Evolutionary conservation across 495 filamentous ascomycete genomes (phyloP), one percentile per base, ranked within the genome.

Genomic region (Penicillium lagena): DNA sequence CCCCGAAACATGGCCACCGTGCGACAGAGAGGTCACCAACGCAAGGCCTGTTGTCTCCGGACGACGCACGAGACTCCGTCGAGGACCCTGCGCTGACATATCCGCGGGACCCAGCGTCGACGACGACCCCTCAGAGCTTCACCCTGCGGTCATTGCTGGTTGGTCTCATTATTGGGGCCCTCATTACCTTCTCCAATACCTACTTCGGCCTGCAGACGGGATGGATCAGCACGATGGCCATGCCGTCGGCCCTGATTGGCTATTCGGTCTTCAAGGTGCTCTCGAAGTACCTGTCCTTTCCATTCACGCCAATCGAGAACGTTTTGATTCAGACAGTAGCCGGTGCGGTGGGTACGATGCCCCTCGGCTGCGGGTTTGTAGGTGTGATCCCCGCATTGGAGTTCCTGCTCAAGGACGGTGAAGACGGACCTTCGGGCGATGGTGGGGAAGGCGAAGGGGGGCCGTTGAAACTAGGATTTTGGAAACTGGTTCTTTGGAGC

Each of bases 131-230:
- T 12, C 68, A 69, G 47, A 72, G 70, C 67, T 96, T 99, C 65
- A 97, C 94, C 7, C 13, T 81, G 12, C 85, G 93, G 35, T 89
- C 87, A 29, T 70, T 96, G 33, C 56, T 81, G 27, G 88, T 89
- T 40, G 93, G 93, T 31, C 67, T 97, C 7, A 64, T 77, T 4
- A 91, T 97, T 46, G 93, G 93, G 27, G 75, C 89, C 2, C 70
- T 97, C 35, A 95, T 96, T 48, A 90, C 86, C 50, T 96, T 95
- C 66, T 91, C 86, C 22, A 97, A 97, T 64, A 95, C 87, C 73
- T 99, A 96, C 60, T 99, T 97, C 56, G 94, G 94, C 10, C 75
- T 99, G 22, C 94, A 99, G 63, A 96, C 91, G 4, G 94, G 94
- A 54, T 99, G 93, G 91, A 76, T 85, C 42, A 80, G 74, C 44